Evolutionary conservation across 371 early-diverging fungal species (phyloP), one percentile per base, ranked within the genome.

Genomic region (Syncephalastrum contaminatum): DNA sequence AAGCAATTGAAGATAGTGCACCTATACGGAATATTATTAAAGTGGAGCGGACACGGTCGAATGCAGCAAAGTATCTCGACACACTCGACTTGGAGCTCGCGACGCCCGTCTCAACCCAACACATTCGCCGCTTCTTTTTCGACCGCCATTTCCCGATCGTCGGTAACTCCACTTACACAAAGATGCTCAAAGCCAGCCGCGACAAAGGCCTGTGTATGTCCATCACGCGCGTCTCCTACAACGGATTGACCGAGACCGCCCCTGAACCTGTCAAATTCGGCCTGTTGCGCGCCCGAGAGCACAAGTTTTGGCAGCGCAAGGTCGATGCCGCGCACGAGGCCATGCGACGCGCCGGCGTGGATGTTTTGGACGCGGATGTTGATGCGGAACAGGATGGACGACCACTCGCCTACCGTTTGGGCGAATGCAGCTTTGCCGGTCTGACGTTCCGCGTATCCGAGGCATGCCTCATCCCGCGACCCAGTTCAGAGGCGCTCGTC

Each of bases 391-490:
- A 55, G 25, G 48, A 56, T 4, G 77, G 76, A 3, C 62, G 62
- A 12, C 80, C 86, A 0, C 71, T 81, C 7, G 85, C 87, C 4
- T 87, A 88, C 51, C 56, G 80, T n/a, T 54, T 83, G 19, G 85
- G 83, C 7, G 77, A 78, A 54, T 77, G 76, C 65, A 72, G 80
- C 13, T 91, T 90, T 50, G 84, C 66, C 48, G 77, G 76, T 0
- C 56, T 78, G 39, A 60, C 59, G 1, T 90, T 87, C 58, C 75
- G 70, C 36, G 84, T 91, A 4, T 77, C 82, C 0, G 75, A 78
- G 1, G 81, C 83, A 13, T 87, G 87, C 18, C 63, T 91, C 39
- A 89, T 91, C 46, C 91, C 91, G 16, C 82, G 91, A 19, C 58
- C 80, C 5, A 85, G 87, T 43, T 84, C 90, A 15, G 84, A 88